Base-by-base conservation (phyloP, 2,329 filamentous ascomycete species). In the Trichoderma breve region DNA sequence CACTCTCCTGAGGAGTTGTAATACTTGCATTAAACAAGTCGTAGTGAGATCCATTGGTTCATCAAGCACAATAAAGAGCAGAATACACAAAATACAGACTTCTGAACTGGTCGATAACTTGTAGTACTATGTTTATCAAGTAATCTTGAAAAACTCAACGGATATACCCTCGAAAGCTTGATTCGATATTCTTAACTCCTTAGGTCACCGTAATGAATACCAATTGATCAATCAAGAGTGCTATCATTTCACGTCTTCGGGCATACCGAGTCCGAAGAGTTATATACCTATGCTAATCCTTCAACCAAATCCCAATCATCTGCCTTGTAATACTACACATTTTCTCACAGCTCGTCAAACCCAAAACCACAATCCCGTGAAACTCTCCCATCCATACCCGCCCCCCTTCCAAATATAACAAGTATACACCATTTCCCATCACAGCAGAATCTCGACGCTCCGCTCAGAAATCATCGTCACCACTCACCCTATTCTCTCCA, bases 401-500 rank as follows among this genome's bases (percentile, higher is more conserved):
- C 18, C 11, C 8, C 14, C 21, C 28, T 21, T 3, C 55, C 28
- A 47, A 63, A 21, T 7, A 63, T 14, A 47, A 24, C 6, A 26
- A 64, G 26, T 15, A 21, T 68, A 36, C 53, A 65, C 18, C 24
- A 24, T 60, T 32, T 26, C 24, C 24, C 63, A 3, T 55, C 26
- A 47, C 18, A 4, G 1, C 14, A 28, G 8, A n/a, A 21, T 26
- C 8, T 57, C 7, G 8, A 36, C 30, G 12, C 32, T 7, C 18
- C 24, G n/a, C 53, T 71, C 53, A 71, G 18, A 71, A 53, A 65
- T 71, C 74, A 73, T 89, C 88, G 21, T 88, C 90, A 24, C 88
- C 90, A 72, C 86, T 85, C 53, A 91, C 82, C 78, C 90, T 86
- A 78, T 85, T 86, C 84, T 98, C 95, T 1, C 91, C 94, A 77